phyloP scores from a whole-genome alignment of 2,329 filamentous ascomycete species.

The Talaromyces sp. region DNA sequence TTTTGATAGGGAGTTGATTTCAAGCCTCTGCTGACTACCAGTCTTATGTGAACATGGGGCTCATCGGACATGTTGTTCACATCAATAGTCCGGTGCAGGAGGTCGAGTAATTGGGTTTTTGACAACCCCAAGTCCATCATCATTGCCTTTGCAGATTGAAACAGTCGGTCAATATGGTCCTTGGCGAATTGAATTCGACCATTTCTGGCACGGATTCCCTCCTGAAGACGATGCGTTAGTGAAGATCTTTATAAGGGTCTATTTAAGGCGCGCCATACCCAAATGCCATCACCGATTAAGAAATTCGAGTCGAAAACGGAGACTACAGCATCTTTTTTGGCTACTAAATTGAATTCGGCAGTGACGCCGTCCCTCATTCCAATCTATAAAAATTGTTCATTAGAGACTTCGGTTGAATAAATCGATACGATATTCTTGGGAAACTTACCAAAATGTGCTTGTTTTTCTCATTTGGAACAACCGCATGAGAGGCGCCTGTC shows the following conservation, averaged over 20 bases:
- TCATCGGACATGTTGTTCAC: conserved; percentile 1
- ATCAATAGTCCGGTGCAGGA: neutral
- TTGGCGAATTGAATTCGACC: conserved; percentile 1
- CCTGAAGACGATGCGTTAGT: neutral
- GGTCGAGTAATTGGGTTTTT: neutral
- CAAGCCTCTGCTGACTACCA: neutral
- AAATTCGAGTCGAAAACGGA: conserved; percentile 1
- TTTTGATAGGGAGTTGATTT: neutral
- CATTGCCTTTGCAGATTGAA: conserved; percentile 3
- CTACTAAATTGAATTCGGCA: neutral
- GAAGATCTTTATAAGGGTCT: too few relatives aligned
- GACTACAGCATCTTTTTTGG: neutral
- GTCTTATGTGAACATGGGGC: neutral
- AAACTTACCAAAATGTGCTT: neutral
- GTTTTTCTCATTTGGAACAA: neutral
- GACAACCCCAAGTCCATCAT: neutral
- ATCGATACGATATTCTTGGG: neutral
- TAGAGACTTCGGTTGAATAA: neutral
- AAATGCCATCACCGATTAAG: neutral
- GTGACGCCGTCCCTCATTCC: neutral
- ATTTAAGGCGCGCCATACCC: neutral
- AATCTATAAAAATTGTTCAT: neutral
- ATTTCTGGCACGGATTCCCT: neutral
- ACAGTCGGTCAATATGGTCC: neutral
- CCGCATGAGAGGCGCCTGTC: neutral